A percentile compares a stretch with the other conserved stretches of the same genome.
Evolutionary conservation across 169 alveolate genomes (phyloP).

Genomic region (Theileria parva): DNA sequence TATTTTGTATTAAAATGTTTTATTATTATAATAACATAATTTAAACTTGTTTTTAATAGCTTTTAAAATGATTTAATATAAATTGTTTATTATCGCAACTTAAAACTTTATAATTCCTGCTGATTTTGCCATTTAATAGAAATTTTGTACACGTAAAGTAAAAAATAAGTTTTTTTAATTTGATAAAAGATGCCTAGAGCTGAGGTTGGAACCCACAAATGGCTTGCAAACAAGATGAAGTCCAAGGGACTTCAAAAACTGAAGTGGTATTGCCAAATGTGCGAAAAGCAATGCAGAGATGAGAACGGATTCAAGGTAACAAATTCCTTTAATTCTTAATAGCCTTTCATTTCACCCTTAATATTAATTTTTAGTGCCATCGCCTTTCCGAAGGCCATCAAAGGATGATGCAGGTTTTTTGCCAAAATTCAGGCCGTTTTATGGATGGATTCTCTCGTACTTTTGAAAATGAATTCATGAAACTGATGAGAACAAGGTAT

Average conservation of each 20-base stretch:
- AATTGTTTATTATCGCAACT: background rate
- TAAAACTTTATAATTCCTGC: background rate
- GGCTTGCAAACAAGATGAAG: conserved; percentile 93
- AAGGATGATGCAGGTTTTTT: conserved; percentile 90
- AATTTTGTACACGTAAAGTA: background rate
- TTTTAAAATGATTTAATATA: background rate
- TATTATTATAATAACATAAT: background rate
- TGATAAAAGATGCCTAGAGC: conserved; percentile 80
- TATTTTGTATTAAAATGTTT: background rate
- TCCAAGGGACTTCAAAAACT: conserved; percentile 91
- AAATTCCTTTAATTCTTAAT: background rate
- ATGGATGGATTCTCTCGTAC: conserved; percentile 90
- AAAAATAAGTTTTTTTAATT: background rate
- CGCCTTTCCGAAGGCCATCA: conserved; percentile 90
- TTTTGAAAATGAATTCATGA: conserved; percentile 88
- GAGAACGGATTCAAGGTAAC: conserved; percentile 91
- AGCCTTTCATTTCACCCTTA: background rate
- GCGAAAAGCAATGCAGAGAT: conserved; percentile 94
- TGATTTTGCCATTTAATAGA: conserved; percentile 5
- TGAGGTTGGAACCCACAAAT: conserved; percentile 91
- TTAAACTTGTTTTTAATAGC: background rate
- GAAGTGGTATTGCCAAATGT: conserved; percentile 94
- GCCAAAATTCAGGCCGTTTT: conserved; percentile 86
- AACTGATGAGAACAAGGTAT: conserved; percentile 83
- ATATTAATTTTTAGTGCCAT: conserved; percentile 77